Percentiles rank a stretch among this genome's conserved stretches.
Conservation (phyloP, 78 protist species). For the Dictyostelium purpureum region DNA sequence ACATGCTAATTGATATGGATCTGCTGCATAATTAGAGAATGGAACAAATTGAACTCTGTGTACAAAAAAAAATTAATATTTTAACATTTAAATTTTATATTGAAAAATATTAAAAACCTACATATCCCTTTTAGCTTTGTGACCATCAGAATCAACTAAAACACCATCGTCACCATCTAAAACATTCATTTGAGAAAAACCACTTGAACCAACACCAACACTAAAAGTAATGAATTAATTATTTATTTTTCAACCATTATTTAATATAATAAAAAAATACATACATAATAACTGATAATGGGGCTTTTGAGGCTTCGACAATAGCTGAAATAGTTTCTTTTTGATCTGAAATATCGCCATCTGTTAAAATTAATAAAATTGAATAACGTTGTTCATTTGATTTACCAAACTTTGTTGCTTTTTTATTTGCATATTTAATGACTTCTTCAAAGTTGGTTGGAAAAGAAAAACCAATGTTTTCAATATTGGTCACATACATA, state of each 20-base stretch:
- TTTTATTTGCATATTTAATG: conserved; percentile 13
- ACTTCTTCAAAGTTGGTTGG: conserved; percentile 75
- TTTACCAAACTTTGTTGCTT: neutral
- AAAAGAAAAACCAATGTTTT: neutral
- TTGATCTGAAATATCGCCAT: conserved; percentile 11
- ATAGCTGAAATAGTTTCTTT: conserved; percentile 8
- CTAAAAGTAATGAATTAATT: too few species aligned
- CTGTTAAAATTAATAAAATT: neutral
- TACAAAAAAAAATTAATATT: too few species aligned
- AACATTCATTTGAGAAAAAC: conserved; percentile 76
- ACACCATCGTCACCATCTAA: conserved; percentile 86
- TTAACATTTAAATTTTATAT: too few species aligned
- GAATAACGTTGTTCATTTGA: neutral
- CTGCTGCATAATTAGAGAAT: conserved; percentile 4
- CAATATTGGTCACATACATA: conserved; percentile 28
- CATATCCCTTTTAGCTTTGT: conserved; percentile 79
- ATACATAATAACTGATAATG: conserved; percentile 78
- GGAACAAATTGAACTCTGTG: conserved; percentile 95
- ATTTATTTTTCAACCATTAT: too few species aligned
- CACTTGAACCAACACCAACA: conserved; percentile 89
- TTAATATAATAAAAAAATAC: too few species aligned
- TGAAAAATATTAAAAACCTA: too few species aligned
- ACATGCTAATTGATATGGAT: conserved; percentile 1
- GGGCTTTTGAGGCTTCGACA: conserved; percentile 56
- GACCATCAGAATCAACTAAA: neutral